Evolutionary conservation across 805 yeast genomes (phyloP).

Genomic region (Ogataea trehalophila): DNA sequence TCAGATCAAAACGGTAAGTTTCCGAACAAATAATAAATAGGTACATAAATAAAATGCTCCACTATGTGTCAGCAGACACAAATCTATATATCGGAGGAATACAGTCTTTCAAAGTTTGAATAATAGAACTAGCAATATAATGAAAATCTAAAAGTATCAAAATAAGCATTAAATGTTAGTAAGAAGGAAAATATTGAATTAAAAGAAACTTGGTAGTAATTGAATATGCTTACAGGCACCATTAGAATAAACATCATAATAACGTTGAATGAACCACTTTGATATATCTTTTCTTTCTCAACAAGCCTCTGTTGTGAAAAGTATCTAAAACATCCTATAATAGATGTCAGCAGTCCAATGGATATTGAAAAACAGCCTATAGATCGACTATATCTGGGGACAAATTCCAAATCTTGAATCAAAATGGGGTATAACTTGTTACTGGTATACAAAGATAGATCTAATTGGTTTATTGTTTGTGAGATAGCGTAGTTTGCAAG

Average conservation of each 20-base stretch:
- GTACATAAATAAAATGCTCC: no score
- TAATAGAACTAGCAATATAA: not conserved
- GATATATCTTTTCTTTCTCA: constrained; percentile 25
- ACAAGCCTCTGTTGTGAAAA: constrained; percentile 39
- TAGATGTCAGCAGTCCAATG: constrained; percentile 38
- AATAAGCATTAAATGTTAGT: not conserved
- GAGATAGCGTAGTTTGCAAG: constrained; percentile 36
- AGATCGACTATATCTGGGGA: constrained; percentile 16
- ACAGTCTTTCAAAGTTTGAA: not conserved
- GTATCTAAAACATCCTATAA: constrained; percentile 42
- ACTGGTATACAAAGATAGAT: not conserved
- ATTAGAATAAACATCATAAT: constrained; percentile 30
- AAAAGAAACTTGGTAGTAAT: not conserved
- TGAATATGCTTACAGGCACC: constrained; percentile 28
- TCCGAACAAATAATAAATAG: no score
- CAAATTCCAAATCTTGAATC: constrained; percentile 8
- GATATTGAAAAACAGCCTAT: constrained; percentile 33
- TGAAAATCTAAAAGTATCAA: not conserved
- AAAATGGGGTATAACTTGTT: constrained; percentile 2
- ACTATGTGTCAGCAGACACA: no score
- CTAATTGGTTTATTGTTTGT: constrained; percentile 7
- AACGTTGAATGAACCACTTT: constrained; percentile 36
- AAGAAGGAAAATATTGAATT: not conserved
- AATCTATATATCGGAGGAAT: not conserved
- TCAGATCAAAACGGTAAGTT: no score